Conservation (phyloP, 495 filamentous ascomycete genomes). For the Thozetella sp. region DNA sequence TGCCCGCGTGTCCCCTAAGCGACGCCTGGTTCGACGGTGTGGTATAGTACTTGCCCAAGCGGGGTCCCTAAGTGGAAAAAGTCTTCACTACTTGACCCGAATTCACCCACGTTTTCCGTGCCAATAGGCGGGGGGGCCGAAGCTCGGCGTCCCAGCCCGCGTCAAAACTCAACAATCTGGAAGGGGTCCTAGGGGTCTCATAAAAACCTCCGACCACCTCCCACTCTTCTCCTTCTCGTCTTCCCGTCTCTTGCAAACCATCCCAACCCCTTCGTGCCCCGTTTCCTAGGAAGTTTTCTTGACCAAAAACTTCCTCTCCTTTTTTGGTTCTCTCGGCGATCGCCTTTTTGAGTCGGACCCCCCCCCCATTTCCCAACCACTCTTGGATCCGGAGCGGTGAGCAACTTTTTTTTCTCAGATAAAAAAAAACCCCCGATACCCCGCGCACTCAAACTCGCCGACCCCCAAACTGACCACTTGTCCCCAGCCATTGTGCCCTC, state of each 20-base stretch:
- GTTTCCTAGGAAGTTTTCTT: neutral
- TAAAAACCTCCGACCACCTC: neutral
- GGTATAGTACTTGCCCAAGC: neutral
- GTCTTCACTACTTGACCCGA: neutral
- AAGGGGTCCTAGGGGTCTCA: conserved; percentile 1
- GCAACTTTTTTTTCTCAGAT: neutral
- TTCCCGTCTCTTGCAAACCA: neutral
- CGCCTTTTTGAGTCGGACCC: too few species aligned
- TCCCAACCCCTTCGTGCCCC: neutral
- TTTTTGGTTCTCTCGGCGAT: too few species aligned
- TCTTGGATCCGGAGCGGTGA: too few species aligned
- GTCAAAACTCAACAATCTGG: conserved; percentile 1
- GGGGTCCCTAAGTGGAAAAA: neutral
- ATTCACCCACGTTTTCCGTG: conserved; percentile 1
- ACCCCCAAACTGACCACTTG: neutral
- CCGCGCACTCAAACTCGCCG: neutral
- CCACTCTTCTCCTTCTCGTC: neutral
- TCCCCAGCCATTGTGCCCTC: conserved; percentile 1
- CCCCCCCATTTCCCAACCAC: too few species aligned
- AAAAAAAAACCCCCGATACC: neutral
- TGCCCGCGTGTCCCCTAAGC: neutral
- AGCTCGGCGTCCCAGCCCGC: conserved; percentile 1
- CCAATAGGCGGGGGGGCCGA: neutral
- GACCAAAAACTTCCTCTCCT: neutral
- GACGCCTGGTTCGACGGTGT: neutral